Conservation (phyloP, 305 asterid species). For the Lippia alba region DNA sequence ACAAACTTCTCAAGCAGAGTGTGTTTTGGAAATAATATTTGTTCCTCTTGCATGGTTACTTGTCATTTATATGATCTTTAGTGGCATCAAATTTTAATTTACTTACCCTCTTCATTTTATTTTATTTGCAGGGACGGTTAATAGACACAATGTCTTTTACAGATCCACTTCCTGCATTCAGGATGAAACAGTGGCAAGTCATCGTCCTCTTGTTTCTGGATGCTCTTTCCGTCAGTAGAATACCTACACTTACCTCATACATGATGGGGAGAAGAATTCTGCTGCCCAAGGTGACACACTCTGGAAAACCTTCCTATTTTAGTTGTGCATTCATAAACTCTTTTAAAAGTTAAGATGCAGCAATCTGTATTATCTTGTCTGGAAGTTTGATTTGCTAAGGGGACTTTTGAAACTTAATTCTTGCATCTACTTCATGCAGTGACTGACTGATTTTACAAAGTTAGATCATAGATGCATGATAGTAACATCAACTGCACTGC, state of each 20-base stretch:
- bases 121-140: slow-evolving; percentile 61
- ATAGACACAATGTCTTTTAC: slow-evolving; percentile 84
- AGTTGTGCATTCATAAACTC: too few relatives aligned
- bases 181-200: slow-evolving; percentile 87
- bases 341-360: slow-evolving; percentile 2
- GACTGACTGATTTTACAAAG: too few relatives aligned
- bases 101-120: slow-evolving; percentile 11
- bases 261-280: slow-evolving; percentile 59
- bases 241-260: slow-evolving; percentile 62
- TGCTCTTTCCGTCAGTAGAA: slow-evolving; percentile 81
- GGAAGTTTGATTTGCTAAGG: slow-evolving; percentile 17
- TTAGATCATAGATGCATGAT: background rate
- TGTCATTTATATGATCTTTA: slow-evolving; percentile 1
- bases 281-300: slow-evolving; percentile 72
- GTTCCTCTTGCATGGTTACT: slow-evolving; percentile 6
- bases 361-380: slow-evolving; percentile 15
- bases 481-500: background rate
- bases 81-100: background rate
- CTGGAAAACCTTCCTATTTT: background rate
- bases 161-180: slow-evolving; percentile 82
- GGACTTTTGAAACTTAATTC: too few relatives aligned
- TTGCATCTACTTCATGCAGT: too few relatives aligned
- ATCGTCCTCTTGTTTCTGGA: slow-evolving; percentile 74
- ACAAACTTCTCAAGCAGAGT: slow-evolving; percentile 11
- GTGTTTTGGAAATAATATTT: background rate